Conservation (phyloP, 2,329 filamentous ascomycete species). For the Ophioceras dolichostomum region DNA sequence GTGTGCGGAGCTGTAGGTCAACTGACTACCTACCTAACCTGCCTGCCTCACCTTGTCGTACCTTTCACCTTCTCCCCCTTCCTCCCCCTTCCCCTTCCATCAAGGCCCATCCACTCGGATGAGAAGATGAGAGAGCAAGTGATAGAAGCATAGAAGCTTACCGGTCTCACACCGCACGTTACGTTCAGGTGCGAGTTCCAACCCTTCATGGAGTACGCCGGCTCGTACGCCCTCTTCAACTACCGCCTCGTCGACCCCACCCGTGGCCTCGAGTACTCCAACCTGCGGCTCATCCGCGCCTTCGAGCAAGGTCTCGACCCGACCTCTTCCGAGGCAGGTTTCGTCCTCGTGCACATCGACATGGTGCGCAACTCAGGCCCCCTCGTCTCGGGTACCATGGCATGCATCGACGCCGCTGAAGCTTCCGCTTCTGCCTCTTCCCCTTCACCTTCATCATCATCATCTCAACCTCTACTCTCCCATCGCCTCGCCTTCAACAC, state of each 20-base stretch:
- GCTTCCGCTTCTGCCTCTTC: no score
- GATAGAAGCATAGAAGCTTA: no score
- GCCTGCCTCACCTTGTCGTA: background rate
- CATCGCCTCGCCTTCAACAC: constrained; percentile 47
- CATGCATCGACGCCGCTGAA: constrained; percentile 52
- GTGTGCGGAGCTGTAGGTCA: constrained; percentile 71
- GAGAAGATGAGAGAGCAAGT: no score
- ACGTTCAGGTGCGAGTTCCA: no score
- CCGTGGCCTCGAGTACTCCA: constrained; percentile 46
- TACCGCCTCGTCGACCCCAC: constrained; percentile 47
- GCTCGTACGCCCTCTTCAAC: constrained; percentile 57
- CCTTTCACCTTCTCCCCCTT: constrained; percentile 1
- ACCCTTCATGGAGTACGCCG: constrained; percentile 82
- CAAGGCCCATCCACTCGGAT: no score
- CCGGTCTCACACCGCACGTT: no score
- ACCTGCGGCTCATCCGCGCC: constrained; percentile 75
- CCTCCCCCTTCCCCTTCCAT: background rate
- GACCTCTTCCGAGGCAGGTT: constrained; percentile 80
- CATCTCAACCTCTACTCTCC: constrained; percentile 18
- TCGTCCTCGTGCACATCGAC: constrained; percentile 90
- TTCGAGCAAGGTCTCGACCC: constrained; percentile 86
- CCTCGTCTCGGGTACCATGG: constrained; percentile 60
- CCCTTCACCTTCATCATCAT: constrained; percentile 10
- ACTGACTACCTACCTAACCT: background rate
- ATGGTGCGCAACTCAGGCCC: constrained; percentile 83